phyloP scores from a whole-genome alignment of 805 yeast genomes.

The Isabelozyma rhagii region DNA sequence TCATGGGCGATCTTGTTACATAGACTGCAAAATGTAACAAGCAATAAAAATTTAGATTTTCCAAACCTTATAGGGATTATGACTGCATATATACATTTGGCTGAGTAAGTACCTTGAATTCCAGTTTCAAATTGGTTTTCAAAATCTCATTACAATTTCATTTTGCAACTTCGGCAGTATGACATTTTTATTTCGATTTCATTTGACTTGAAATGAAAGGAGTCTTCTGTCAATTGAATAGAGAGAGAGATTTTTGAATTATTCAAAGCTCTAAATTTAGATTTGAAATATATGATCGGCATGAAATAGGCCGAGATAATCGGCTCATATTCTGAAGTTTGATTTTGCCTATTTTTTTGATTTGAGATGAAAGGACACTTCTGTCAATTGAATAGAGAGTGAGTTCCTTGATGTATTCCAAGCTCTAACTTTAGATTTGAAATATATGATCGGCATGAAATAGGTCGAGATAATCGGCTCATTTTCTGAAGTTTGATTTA shows the following conservation, averaged over 20 bases:
- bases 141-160: too few relatives aligned
- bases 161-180: neutral
- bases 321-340: neutral
- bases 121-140: neutral
- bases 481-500: neutral
- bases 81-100: neutral
- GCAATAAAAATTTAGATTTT: neutral
- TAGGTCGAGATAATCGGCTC: neutral
- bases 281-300: neutral
- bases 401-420: too few relatives aligned
- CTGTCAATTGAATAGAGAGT: too few relatives aligned
- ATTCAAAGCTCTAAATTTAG: too few relatives aligned
- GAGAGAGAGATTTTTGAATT: too few relatives aligned
- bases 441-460: neutral
- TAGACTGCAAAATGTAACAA: neutral
- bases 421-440: too few relatives aligned
- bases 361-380: too few relatives aligned
- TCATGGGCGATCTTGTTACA: neutral
- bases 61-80: neutral
- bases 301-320: neutral
- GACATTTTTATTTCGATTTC: neutral
- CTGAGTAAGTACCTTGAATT: neutral
- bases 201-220: neutral
- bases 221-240: neutral
- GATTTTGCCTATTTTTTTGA: neutral